A percentile compares a stretch with the other conserved stretches of the same genome.
phyloP scores from a whole-genome alignment of 352 stramenopile species.

The Phytopythium helicoides region DNA sequence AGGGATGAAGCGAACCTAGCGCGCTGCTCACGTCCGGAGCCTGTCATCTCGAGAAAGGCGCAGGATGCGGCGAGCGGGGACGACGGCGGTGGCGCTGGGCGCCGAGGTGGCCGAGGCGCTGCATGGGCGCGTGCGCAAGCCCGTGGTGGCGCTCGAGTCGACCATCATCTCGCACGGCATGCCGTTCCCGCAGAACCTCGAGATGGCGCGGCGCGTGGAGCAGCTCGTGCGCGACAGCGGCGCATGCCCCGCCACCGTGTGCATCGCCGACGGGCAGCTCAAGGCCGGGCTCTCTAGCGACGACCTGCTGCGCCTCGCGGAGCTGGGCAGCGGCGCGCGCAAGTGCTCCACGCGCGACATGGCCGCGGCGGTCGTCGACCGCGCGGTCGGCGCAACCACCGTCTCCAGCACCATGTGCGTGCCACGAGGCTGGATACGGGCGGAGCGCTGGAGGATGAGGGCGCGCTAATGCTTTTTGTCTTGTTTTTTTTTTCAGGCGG shows the following conservation, averaged over 20 bases:
- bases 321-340: conserved; percentile 56
- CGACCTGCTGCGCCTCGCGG: conserved; percentile 59
- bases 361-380: conserved; percentile 62
- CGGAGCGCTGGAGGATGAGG: too few species aligned
- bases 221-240: conserved; percentile 83
- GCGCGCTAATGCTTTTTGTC: background rate
- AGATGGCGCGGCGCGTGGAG: conserved; percentile 92
- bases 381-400: conserved; percentile 91
- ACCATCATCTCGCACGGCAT: conserved; percentile 99
- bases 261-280: conserved; percentile 92
- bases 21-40: background rate
- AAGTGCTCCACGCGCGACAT: conserved; percentile 88
- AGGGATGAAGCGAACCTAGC: background rate
- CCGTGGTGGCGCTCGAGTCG: conserved; percentile 96
- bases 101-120: conserved; percentile 55
- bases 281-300: conserved; percentile 63
- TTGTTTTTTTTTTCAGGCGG: conserved; percentile 33
- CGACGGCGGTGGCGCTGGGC: conserved; percentile 41
- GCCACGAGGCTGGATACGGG: too few species aligned
- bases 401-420: conserved; percentile 95
- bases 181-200: conserved; percentile 97
- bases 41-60: too few species aligned
- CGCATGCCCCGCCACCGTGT: conserved; percentile 95
- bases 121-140: conserved; percentile 34
- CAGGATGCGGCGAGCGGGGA: too few species aligned